Percentiles rank a stretch among this genome's conserved stretches.
phyloP scores from a whole-genome alignment of 1,284 basidiomycete genomes.

The Trametes polyzona region DNA sequence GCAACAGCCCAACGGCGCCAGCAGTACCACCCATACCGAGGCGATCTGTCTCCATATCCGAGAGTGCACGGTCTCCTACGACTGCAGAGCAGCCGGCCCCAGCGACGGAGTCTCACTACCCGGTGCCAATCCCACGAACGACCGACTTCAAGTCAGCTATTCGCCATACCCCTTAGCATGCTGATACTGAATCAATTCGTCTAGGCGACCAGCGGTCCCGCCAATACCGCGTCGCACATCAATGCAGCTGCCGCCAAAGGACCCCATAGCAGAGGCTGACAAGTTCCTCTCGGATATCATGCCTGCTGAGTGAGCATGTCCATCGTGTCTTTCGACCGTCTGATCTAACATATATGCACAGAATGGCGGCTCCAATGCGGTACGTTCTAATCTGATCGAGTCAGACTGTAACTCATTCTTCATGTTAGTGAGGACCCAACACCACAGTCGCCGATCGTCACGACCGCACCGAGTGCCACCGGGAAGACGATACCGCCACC shows the following conservation, averaged over 20 bases:
- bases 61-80: conserved; percentile 11
- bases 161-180: no score
- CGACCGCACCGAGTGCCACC: not conserved
- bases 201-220: conserved; percentile 9
- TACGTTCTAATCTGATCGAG: no score
- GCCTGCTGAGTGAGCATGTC: conserved; percentile 42
- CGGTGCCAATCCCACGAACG: not conserved
- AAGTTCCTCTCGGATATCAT: conserved; percentile 43
- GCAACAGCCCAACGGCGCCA: conserved; percentile 4
- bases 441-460: conserved; percentile 9
- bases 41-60: conserved; percentile 6
- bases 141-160: not conserved
- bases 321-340: no score
- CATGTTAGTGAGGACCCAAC: conserved; percentile 20
- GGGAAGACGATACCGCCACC: not conserved
- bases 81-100: not conserved
- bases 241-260: not conserved
- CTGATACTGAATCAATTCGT: not conserved
- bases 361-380: conserved; percentile 41
- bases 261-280: conserved; percentile 33
- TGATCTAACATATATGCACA: conserved; percentile 16
- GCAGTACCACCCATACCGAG: conserved; percentile 9
- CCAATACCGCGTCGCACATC: conserved; percentile 20
- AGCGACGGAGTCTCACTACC: not conserved
- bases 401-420: no score